Evolutionary conservation across 495 filamentous ascomycete species (phyloP), one percentile per base, ranked within the genome.

Genomic region (Paragyromitra xinjiangensis): DNA sequence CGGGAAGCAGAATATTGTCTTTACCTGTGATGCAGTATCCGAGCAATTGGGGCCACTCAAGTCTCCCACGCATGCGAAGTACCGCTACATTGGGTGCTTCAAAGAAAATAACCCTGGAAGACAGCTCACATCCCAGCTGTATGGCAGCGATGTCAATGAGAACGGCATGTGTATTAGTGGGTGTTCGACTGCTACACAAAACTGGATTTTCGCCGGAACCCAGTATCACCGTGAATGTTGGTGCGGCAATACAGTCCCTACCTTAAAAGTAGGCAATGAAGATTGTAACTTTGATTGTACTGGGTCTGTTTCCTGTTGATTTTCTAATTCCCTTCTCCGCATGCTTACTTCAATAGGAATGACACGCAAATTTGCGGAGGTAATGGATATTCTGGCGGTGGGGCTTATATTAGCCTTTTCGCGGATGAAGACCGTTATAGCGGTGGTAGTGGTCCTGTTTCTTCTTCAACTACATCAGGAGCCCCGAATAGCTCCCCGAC

Each of bases 191-290:
- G 77, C 71, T 53, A 59, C 44, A 1, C 55, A 71, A 14, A 85
- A 83, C 6, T 86, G 84, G 53, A 83, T 80, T 1, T 87, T 88
- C 68, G 86, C 86, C 26, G 87, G 86, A 1, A 86, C 86, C 0
- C 82, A 89, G 45, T 89, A 88, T 72, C 83, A 85, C 19, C 74
- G 77, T 39, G 86, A 88, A 76, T 89, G 87, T 73, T 87, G 86
- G 85, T 87, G 86, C 64, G 86, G 85, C 6, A 81, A 81, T 67
- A 74, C 22, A 16, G 76, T 81, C 29, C 80, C 81, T 16, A 69
- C 56, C 16, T 72, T 81, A 61, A 73, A 83, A 78, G 84, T 83
- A n/a, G 74, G 64, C 2, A 80, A 84, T 6, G 63, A 39, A n/a
- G 65, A 84, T 5, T 85, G 84, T 71, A 82, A 84, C 45, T 85